Base-by-base conservation (phyloP, 1,139 yeast species). In the Candida sp. region DNA sequence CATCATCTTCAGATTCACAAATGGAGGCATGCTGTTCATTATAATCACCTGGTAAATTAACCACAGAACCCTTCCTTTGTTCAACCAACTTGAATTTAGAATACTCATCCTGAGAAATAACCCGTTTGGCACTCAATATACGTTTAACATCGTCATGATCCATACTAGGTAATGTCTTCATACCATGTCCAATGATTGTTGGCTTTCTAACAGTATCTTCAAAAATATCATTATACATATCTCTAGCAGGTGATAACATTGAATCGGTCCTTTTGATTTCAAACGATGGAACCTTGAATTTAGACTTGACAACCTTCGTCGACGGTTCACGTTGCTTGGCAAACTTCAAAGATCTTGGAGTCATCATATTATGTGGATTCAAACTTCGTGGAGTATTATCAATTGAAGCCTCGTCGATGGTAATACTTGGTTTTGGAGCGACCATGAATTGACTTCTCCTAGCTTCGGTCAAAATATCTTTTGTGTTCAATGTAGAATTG, bases 131-230 rank as follows among this genome's bases (percentile, higher is more conserved):
- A 43, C 65, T 68, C 49, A 68, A 60, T 8, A 74, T 67, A 45
- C 67, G 61, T 47, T 69, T 65, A 3, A 75, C 70, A 49, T 76
- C 79, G 38, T 74, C 73, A 7, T 73, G 66, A 46, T 77, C 81
- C 70, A 72, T 68, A 45, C 78, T 73, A 44, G 76, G 78, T 43
- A 66, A 63, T 0, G 78, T 70, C 46, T 64, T 68, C 75, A 70
- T 66, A 6, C 77, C 75, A 37, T 60, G 57, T 21, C 72, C 54
- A 48, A 59, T 60, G 33, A 73, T 73, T 5, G 79, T 73, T 9
- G 76, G 72, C 5, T 63, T 56, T 25, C 50, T 41, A n/a, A 61
- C 53, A 5, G 58, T 49, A 46, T 72, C 77, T 33, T 64, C 68
- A 50, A 73, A 73, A 6, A 73, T 71, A 43, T 73, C 79, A 50